Evolutionary conservation across 441 rosid genomes (phyloP).

Genomic region (Erysimum cheiri): DNA sequence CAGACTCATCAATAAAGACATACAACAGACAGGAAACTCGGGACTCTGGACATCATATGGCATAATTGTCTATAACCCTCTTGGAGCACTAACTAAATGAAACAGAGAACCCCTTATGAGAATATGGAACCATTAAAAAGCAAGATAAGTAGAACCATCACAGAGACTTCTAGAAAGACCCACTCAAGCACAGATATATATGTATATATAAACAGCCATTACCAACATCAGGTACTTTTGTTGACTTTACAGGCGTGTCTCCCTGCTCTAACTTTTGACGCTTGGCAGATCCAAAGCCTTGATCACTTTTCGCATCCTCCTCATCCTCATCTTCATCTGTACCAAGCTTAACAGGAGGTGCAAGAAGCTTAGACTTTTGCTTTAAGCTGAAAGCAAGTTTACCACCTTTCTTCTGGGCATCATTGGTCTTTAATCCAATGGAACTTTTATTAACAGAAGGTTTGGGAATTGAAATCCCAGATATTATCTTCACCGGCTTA

Average conservation of each 20-base stretch:
- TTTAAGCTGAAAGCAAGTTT: slow-evolving; percentile 97
- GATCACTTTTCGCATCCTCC: slow-evolving; percentile 51
- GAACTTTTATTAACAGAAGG: slow-evolving; percentile 51
- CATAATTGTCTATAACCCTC: slow-evolving; percentile 10
- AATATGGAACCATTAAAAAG: slow-evolving; percentile 4
- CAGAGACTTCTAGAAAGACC: slow-evolving; percentile 35
- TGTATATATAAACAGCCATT: slow-evolving; percentile 59
- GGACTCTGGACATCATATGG: slow-evolving; percentile 12
- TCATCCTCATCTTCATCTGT: slow-evolving; percentile 87
- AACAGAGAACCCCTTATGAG: slow-evolving; percentile 1
- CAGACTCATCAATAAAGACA: slow-evolving; percentile 8
- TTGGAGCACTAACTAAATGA: slow-evolving; percentile 3
- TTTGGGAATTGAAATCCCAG: slow-evolving; percentile 60
- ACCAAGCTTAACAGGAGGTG: slow-evolving; percentile 84
- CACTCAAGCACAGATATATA: slow-evolving; percentile 40
- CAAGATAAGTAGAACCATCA: slow-evolving; percentile 30
- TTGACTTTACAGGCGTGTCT: slow-evolving; percentile 53
- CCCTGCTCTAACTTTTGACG: slow-evolving; percentile 70
- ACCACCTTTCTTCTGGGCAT: slow-evolving; percentile 66
- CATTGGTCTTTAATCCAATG: slow-evolving; percentile 56
- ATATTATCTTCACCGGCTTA: slow-evolving; percentile 62
- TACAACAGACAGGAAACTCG: background rate
- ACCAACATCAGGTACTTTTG: slow-evolving; percentile 77
- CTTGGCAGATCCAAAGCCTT: slow-evolving; percentile 58
- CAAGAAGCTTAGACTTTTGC: slow-evolving; percentile 86